Conservation (phyloP, 176 grass and related monocot genomes). For the Raddia distichophylla region DNA sequence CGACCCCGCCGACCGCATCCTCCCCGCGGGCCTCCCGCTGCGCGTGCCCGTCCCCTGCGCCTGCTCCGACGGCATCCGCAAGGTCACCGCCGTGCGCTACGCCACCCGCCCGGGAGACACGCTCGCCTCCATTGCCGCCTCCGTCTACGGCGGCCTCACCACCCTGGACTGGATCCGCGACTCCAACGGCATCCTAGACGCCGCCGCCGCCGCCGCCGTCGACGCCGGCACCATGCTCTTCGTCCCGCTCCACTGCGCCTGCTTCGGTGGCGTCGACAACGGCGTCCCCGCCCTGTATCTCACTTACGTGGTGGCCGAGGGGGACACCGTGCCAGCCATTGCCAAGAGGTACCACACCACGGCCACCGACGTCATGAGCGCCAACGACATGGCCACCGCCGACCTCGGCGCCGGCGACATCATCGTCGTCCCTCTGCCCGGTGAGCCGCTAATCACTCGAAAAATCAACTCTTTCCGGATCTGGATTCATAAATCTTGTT, state of each 20-base stretch:
- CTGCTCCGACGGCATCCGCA: slow-evolving; percentile 83
- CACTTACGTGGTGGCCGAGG: slow-evolving; percentile 60
- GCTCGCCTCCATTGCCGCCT: slow-evolving; percentile 53
- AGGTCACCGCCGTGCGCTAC: slow-evolving; percentile 67
- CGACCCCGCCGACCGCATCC: slow-evolving; percentile 64
- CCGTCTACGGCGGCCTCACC: slow-evolving; percentile 74
- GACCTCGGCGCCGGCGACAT: slow-evolving; percentile 71
- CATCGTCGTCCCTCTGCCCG: slow-evolving; percentile 71
- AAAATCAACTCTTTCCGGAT: neutral
- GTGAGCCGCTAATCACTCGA: slow-evolving; percentile 23
- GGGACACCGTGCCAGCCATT: slow-evolving; percentile 65
- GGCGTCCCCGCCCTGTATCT: slow-evolving; percentile 72
- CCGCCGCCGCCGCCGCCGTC: slow-evolving; percentile 29
- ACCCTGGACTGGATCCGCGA: slow-evolving; percentile 75
- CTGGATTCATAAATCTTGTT: slow-evolving; percentile 22
- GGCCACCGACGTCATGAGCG: slow-evolving; percentile 66
- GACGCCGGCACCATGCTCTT: slow-evolving; percentile 69
- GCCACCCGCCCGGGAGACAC: slow-evolving; percentile 69
- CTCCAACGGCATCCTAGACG: slow-evolving; percentile 54
- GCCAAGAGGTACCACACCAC: slow-evolving; percentile 62
- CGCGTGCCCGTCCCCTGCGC: slow-evolving; percentile 77
- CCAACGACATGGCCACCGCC: slow-evolving; percentile 64
- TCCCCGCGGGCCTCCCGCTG: slow-evolving; percentile 67
- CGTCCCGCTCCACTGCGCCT: slow-evolving; percentile 83
- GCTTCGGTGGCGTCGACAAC: slow-evolving; percentile 75